Conservation (phyloP, 768 basidiomycete genomes). For the Lentinus brumalis region DNA sequence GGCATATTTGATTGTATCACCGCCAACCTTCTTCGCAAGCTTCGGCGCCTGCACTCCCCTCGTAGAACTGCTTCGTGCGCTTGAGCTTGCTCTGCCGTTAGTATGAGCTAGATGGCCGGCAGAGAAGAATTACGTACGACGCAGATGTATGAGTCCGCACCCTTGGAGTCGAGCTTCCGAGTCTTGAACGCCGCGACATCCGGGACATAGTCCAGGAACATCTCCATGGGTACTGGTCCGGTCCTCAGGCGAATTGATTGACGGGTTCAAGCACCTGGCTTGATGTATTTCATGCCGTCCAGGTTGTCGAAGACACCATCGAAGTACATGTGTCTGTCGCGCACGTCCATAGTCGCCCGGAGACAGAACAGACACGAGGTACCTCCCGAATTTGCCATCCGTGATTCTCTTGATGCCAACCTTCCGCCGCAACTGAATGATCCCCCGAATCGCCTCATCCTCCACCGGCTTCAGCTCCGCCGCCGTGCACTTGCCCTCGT, state of each 20-base stretch:
- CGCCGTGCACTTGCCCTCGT: constrained; percentile 41
- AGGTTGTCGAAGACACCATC: constrained; percentile 70
- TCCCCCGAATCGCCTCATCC: constrained; percentile 54
- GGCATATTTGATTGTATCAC: no score
- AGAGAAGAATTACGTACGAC: constrained; percentile 20
- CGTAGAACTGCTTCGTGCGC: constrained; percentile 61
- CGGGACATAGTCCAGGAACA: constrained; percentile 35
- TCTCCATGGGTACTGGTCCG: not conserved
- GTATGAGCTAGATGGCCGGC: not conserved
- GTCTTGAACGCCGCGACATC: constrained; percentile 38
- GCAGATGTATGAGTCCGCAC: constrained; percentile 33
- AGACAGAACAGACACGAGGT: not conserved
- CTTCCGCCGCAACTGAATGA: constrained; percentile 55
- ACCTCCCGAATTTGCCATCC: constrained; percentile 55
- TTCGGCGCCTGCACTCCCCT: no score
- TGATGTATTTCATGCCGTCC: constrained; percentile 58
- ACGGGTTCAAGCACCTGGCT: constrained; percentile 32
- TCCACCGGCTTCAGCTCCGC: constrained; percentile 51
- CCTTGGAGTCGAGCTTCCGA: constrained; percentile 34
- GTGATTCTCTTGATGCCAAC: constrained; percentile 60
- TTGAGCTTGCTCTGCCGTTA: constrained; percentile 58
- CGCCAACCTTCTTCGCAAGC: no score
- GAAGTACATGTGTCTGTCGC: constrained; percentile 53
- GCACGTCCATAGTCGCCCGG: not conserved
- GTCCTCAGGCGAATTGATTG: not conserved